These are phyloP conservation scores for Venturiaceae sp. DNA, from an alignment of 2,329 filamentous ascomycete genomes.

Conservation along the genomic window DNA sequence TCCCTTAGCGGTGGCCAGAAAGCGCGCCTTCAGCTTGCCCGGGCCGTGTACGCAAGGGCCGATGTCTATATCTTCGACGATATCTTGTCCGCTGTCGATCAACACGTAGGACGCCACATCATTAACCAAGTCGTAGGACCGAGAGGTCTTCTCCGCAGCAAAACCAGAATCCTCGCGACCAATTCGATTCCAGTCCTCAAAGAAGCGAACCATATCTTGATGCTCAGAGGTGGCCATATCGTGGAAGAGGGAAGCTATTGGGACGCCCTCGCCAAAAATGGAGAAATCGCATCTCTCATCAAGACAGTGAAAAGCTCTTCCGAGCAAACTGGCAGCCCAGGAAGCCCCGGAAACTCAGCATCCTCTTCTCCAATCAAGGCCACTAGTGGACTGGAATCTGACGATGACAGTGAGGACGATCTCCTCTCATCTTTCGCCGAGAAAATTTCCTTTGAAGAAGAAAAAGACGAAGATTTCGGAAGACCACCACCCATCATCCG, in stretches of 20 bases:
- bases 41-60: slow-evolving; percentile 6
- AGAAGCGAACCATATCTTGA: slow-evolving; percentile 72
- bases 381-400: slow-evolving; percentile 19
- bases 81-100: slow-evolving; percentile 8
- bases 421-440: slow-evolving; percentile 18
- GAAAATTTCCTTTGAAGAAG: slow-evolving; percentile 38
- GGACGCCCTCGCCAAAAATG: slow-evolving; percentile 78
- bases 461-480: slow-evolving; percentile 54
- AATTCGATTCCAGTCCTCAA: slow-evolving; percentile 79
- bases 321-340: slow-evolving; percentile 17
- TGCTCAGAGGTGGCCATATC: slow-evolving; percentile 69
- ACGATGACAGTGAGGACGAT: slow-evolving; percentile 20
- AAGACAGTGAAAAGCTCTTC: slow-evolving; percentile 48
- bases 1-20: slow-evolving; percentile 9
- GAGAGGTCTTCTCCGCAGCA: slow-evolving; percentile 63
- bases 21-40: slow-evolving; percentile 6
- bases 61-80: slow-evolving; percentile 7
- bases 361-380: slow-evolving; percentile 2
- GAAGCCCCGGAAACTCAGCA: not conserved
- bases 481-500: slow-evolving; percentile 55
- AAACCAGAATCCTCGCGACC: slow-evolving; percentile 80
- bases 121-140: slow-evolving; percentile 81
- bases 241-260: slow-evolving; percentile 76
- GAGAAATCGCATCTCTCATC: slow-evolving; percentile 68
- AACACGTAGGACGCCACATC: slow-evolving; percentile 66